These are phyloP conservation scores for Oldenlandia corymbosa DNA, from an alignment of 257 asterid genomes.

Conservation along the genomic window DNA sequence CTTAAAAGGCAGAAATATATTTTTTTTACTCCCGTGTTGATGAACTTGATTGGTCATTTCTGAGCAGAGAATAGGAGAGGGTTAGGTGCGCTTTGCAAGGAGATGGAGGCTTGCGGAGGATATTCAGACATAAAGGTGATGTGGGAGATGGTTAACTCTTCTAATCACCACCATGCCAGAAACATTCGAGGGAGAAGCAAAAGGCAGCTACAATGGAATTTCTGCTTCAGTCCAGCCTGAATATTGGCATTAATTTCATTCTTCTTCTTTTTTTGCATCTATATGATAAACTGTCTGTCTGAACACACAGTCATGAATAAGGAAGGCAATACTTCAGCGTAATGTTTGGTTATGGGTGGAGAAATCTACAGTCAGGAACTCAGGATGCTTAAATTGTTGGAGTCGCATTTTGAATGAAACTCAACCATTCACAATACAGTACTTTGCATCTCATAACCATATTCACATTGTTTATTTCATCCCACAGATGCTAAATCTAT, in stretches of 20 bases:
- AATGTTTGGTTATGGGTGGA: neutral
- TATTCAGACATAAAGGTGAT: slow-evolving; percentile 58
- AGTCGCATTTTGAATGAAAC: neutral
- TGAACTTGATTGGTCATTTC: no score
- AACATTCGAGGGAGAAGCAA: slow-evolving; percentile 24
- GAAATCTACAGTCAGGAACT: neutral
- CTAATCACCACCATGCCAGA: slow-evolving; percentile 24
- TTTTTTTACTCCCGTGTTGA: no score
- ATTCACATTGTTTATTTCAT: slow-evolving; percentile 5
- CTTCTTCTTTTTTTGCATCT: neutral
- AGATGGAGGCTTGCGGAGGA: slow-evolving; percentile 60
- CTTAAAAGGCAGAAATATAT: no score
- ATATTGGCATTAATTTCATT: no score
- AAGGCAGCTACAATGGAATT: slow-evolving; percentile 28
- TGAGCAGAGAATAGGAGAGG: slow-evolving; percentile 38
- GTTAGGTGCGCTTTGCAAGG: slow-evolving; percentile 41
- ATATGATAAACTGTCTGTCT: no score
- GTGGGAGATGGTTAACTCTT: slow-evolving; percentile 65
- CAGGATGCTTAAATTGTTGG: no score
- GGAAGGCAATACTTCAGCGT: neutral
- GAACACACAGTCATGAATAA: neutral
- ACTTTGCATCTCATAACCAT: neutral
- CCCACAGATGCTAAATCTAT: neutral
- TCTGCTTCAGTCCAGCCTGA: slow-evolving; percentile 29
- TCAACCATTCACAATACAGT: neutral